Evolutionary conservation across 441 rosid genomes (phyloP).

Genomic region (Arabidopsis lyrata): DNA sequence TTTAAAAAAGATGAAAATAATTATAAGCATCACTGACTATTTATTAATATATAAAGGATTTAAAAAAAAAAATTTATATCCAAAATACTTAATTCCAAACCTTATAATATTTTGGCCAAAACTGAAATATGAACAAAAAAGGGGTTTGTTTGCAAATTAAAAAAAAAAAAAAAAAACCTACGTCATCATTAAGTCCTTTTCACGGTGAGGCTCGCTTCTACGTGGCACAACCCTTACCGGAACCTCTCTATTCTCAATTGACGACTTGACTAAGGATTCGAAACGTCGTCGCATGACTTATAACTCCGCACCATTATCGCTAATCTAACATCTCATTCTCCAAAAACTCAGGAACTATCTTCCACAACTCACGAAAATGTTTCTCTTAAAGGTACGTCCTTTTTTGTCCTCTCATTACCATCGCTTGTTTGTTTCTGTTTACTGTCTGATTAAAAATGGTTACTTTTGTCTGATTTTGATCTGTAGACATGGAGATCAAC

Average conservation of each 20-base stretch:
- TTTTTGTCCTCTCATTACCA: neutral
- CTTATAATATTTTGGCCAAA: too few species aligned
- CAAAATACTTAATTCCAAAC: too few species aligned
- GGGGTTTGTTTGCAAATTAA: too few species aligned
- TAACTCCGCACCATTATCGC: slow-evolving; percentile 1
- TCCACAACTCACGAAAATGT: slow-evolving; percentile 48
- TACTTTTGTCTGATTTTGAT: slow-evolving; percentile 8
- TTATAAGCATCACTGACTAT: too few species aligned
- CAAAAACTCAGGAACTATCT: slow-evolving; percentile 11
- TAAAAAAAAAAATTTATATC: too few species aligned
- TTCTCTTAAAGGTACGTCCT: slow-evolving; percentile 63
- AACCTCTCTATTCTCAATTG: neutral
- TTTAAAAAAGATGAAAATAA: too few species aligned
- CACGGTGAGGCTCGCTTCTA: slow-evolving; percentile 34
- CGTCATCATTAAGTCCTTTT: too few species aligned
- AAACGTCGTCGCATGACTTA: neutral
- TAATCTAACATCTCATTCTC: slow-evolving; percentile 25
- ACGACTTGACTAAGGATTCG: neutral
- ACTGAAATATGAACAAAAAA: too few species aligned
- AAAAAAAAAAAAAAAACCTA: too few species aligned
- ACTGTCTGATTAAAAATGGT: neutral
- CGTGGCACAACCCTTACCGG: slow-evolving; percentile 39
- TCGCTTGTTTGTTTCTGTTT: neutral
- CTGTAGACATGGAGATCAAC: slow-evolving; percentile 77
- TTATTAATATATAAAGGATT: too few species aligned